Base-by-base conservation (phyloP, 148 eudicot species). In the Heliosperma pusillum region DNA sequence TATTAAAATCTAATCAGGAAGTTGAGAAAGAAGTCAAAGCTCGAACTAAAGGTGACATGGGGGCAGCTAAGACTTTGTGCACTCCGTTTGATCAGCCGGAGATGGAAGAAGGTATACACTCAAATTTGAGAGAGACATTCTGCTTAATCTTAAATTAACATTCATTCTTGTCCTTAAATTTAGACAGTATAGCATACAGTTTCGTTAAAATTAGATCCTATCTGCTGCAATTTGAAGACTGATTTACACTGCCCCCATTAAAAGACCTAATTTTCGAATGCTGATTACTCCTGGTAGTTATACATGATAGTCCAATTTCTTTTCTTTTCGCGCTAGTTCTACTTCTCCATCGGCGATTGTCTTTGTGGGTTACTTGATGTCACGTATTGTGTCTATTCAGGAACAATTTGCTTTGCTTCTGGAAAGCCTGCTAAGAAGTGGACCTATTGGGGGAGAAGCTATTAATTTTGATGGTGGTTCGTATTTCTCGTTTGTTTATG, bases 371-470 rank as follows among this genome's bases (percentile, higher is more conserved):
- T 33, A 1, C 30, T 3, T 58, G 12, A 7, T 4, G 8, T 60
- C 10, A 29, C 55, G n/a, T 65, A 13, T 63, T 20, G 25, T 73
- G 12, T 82, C 20, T 75, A 7, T 80, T 62, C 89, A 95, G 99
- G 97, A 40, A 92, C 94, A 2, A 70, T 90, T 62, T 95, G 99
- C 86, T 95, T 95, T 78, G 97, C 99, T n/a, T 95, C 99, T 0
- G 96, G 99, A 11, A 95, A 95, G 77, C 96, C 93, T 11, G 97
- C 99, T 12, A 95, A 86, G 85, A 92, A 89, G 79, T 95, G 99
- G 99, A 85, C 93, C 17, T 92, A 95, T 82, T 95, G 99, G 99
- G 99, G 99, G 13, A 75, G 96, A 64, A 95, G 99, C 70, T 92
- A 95, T 78, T 95, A 19, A 36, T 72, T 66, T 88, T 45, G 21